Percentiles rank a stretch among this genome's conserved stretches.
Conservation (phyloP, 306 rosid species). For the Malus asiatica region DNA sequence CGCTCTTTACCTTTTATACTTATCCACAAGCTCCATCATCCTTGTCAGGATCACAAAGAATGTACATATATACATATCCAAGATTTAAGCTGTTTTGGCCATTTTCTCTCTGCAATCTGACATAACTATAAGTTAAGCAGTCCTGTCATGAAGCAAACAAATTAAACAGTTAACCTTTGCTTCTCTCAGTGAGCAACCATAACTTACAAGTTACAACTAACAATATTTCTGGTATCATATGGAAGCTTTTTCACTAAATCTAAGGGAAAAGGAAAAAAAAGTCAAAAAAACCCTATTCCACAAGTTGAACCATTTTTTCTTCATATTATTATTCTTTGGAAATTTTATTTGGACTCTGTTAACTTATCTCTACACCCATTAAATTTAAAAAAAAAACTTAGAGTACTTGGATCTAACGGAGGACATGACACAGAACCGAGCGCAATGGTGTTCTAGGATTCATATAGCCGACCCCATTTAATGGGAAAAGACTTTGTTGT, state of each 20-base stretch:
- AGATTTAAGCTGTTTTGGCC: not conserved
- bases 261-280: not conserved
- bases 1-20: not conserved
- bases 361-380: too few species aligned
- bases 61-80: not conserved
- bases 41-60: not conserved
- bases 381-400: too few species aligned
- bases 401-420: too few species aligned
- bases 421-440: too few species aligned
- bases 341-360: too few species aligned
- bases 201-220: slow-evolving; percentile 2
- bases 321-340: not conserved
- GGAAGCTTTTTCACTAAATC: not conserved
- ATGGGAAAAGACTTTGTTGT: too few species aligned
- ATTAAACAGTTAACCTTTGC: not conserved
- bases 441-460: too few species aligned
- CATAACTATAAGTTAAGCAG: not conserved
- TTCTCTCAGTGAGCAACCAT: slow-evolving; percentile 1
- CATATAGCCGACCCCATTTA: too few species aligned
- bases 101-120: not conserved
- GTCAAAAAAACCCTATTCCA: not conserved
- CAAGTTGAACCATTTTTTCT: not conserved
- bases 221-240: not conserved
- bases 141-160: slow-evolving; percentile 2
- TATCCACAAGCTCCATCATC: not conserved